These are phyloP conservation scores for Syncephalis plumigaleata DNA, from an alignment of 371 early-diverging fungal species.

Conservation along the genomic window DNA sequence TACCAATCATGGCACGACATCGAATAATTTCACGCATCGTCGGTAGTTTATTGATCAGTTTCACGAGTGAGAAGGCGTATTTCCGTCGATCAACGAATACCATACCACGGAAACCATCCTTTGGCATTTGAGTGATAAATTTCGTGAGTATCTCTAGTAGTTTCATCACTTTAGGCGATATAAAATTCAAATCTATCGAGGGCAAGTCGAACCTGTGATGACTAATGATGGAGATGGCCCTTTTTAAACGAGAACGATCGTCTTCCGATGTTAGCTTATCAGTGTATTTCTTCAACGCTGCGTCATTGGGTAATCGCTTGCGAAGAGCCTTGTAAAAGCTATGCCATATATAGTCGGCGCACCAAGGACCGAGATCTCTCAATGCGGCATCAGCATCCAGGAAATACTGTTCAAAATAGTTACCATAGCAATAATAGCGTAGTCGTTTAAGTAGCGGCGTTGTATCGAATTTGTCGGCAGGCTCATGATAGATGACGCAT, in stretches of 20 bases:
- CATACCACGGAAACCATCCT: constrained; percentile 16
- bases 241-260: no score
- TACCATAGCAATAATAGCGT: constrained; percentile 15
- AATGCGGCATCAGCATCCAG: constrained; percentile 13
- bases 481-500: constrained; percentile 24
- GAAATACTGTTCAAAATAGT: constrained; percentile 19
- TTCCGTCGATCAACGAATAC: constrained; percentile 62
- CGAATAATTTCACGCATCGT: constrained; percentile 23
- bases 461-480: constrained; percentile 15
- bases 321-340: constrained; percentile 16
- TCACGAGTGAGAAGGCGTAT: constrained; percentile 42
- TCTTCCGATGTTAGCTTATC: no score
- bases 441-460: constrained; percentile 23
- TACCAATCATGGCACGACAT: constrained; percentile 47
- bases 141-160: constrained; percentile 29
- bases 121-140: constrained; percentile 7
- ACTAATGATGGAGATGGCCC: no score
- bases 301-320: not conserved
- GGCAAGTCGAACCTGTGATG: no score
- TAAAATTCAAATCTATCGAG: constrained; percentile 9
- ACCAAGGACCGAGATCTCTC: constrained; percentile 48
- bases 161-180: constrained; percentile 38
- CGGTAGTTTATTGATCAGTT: constrained; percentile 20
- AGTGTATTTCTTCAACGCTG: no score
- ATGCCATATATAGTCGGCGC: constrained; percentile 31